Conservation (phyloP, 805 yeast genomes). For the Saccharomyces paradoxus region DNA sequence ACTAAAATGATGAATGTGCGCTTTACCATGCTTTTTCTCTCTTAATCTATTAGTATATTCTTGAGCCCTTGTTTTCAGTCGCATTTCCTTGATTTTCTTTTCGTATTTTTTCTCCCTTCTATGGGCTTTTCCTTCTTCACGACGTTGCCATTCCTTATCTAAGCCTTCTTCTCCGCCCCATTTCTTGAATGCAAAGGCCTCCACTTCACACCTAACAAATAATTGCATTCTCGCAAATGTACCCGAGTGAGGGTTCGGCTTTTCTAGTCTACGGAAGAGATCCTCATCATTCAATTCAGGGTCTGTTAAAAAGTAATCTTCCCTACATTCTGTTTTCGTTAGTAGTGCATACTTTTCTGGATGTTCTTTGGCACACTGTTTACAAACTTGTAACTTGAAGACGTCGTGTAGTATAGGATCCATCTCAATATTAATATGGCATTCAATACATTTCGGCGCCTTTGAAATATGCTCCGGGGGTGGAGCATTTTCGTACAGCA, state of each 20-base stretch:
- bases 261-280: slow-evolving; percentile 69
- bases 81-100: slow-evolving; percentile 74
- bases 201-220: slow-evolving; percentile 85
- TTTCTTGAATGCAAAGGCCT: slow-evolving; percentile 81
- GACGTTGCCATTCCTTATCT: slow-evolving; percentile 84
- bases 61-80: slow-evolving; percentile 87
- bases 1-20: slow-evolving; percentile 73
- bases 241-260: slow-evolving; percentile 89
- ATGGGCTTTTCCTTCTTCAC: slow-evolving; percentile 64
- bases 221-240: slow-evolving; percentile 89
- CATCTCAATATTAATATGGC: slow-evolving; percentile 64
- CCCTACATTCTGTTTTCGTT: slow-evolving; percentile 91
- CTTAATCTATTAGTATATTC: slow-evolving; percentile 67
- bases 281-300: slow-evolving; percentile 73
- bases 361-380: slow-evolving; percentile 55
- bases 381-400: slow-evolving; percentile 74
- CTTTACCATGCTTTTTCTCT: slow-evolving; percentile 47
- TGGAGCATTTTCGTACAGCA: slow-evolving; percentile 47
- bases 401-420: slow-evolving; percentile 62
- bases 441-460: slow-evolving; percentile 80
- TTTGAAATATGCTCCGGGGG: slow-evolving; percentile 65
- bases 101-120: slow-evolving; percentile 75
- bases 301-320: slow-evolving; percentile 87
- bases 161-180: slow-evolving; percentile 89
- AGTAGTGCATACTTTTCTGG: slow-evolving; percentile 87